Base-by-base conservation (phyloP, 306 rosid genomes). In the Crataegus laevigata region DNA sequence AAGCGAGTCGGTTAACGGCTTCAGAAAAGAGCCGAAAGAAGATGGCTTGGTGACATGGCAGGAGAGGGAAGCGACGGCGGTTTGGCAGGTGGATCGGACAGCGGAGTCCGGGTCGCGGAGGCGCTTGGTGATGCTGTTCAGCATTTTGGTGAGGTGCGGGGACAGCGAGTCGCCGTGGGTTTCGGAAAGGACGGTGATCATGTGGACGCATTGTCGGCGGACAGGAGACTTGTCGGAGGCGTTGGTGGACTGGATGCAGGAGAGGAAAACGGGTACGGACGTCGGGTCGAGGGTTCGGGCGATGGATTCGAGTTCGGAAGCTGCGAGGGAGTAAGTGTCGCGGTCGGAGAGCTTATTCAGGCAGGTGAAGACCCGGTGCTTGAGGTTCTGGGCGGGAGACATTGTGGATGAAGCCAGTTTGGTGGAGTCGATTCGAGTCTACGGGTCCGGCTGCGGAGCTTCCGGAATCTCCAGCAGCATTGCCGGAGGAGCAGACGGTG, bases 321-420 rank as follows among this genome's bases (percentile, higher is more conserved):
- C 78, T 19, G 99, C 98, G 25, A 88, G 60, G 34, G 96, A 78
- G 50, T 92, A 90, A 3, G 99, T 96, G 52, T 96, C 99, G 3
- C 99, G 92, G 85, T 96, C 99, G 67, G 99, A 89, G 81, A 96
- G 98, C 84, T 88, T 96, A 57, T 91, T 85, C n/a, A 96, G 88
- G 87, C 93, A 92, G 3, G 91, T 79, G 82, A 92, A 84, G 55
- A 96, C 88, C 32, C 89, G 89, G 74, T 88, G 97, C 88, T 92
- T 92, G 52, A 92, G 73, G 80, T 66, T 89, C 54, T 89, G 91
- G 9, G 86, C 58, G 18, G 78, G 85, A 64, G 97, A 78, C 98
- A 93, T 93, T 79, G 71, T 29, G 14, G 38, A 63, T 63, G 22
- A 3, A 30, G 42, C 25, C 5, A 47, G 2, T 57, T 50, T 34